Evolutionary conservation across 1,139 yeast genomes (phyloP), one percentile per base, ranked within the genome.

Genomic region (Suhomyces maxii): DNA sequence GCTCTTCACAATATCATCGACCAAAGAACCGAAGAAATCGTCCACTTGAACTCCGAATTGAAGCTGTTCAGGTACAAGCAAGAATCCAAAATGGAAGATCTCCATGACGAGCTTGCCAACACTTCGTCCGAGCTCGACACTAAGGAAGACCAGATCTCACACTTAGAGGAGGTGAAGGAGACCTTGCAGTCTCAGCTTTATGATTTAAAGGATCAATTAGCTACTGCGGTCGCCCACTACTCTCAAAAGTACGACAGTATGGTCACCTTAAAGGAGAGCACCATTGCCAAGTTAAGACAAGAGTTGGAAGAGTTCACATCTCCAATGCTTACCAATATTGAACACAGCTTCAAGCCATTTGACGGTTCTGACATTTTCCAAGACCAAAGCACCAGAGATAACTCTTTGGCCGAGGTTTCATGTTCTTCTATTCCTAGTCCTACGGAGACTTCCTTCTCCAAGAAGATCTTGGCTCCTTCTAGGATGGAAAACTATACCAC

Each of bases 121-220:
- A 43, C 42, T 6, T 43, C 49, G 9, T 34, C 42, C 5, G 49
- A 46, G n/a, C 39, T 46, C 8, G 12, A 37, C n/a, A 28, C 34
- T 4, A 48, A 40, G 42, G 48, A 48, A 26, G 42, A 34, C 31
- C 47, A 48, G 32, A 39, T 48, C 7, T 11, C 36, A 1, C 31
- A 38, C 23, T 37, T 51, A 18, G 49, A 40, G 13, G 41, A 39
- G 37, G 37, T 44, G n/a, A 49, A 46, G 45, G 50, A 37, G 7
- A 18, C 14, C 2, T 38, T 43, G 40, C 40, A 37, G 28, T 36
- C 33, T 7, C 44, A 41, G 35, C 37, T 48, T 7, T 31, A 26
- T 44, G 55, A 50, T 52, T 52, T 52, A 41, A 48, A 50, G 55
- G 55, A 52, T 48, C 55, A 52, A 41, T 44, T 47, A n/a, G 32